phyloP scores from a whole-genome alignment of 495 filamentous ascomycete genomes.

The Penicillium egyptiacum region DNA sequence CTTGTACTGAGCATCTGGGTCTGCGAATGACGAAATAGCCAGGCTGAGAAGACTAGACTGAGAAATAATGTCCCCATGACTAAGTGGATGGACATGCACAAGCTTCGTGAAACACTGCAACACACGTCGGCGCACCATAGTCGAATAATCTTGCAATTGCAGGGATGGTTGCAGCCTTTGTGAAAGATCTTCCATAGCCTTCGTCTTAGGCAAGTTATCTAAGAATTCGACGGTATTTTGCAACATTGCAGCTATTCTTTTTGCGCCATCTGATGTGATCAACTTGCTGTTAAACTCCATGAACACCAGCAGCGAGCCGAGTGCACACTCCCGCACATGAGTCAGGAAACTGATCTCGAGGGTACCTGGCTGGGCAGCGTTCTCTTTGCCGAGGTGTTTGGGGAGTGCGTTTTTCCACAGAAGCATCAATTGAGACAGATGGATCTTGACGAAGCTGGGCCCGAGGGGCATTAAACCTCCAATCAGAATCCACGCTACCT shows the following conservation, averaged over 20 bases:
- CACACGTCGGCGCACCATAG: slow-evolving; percentile 91
- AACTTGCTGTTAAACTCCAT: slow-evolving; percentile 91
- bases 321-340: slow-evolving; percentile 92
- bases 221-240: slow-evolving; percentile 91
- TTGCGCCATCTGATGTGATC: slow-evolving; percentile 92
- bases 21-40: slow-evolving; percentile 87
- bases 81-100: slow-evolving; percentile 77
- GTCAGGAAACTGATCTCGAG: slow-evolving; percentile 90
- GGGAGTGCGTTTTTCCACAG: slow-evolving; percentile 98
- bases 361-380: slow-evolving; percentile 73
- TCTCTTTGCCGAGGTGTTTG: slow-evolving; percentile 88
- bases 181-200: slow-evolving; percentile 82
- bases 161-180: slow-evolving; percentile 83
- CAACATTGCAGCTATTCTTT: slow-evolving; percentile 87
- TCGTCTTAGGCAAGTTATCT: slow-evolving; percentile 76
- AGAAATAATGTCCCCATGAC: slow-evolving; percentile 76
- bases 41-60: slow-evolving; percentile 94
- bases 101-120: slow-evolving; percentile 93
- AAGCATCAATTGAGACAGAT: slow-evolving; percentile 90
- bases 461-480: slow-evolving; percentile 95
- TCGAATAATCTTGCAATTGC: slow-evolving; percentile 85
- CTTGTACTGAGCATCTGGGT: slow-evolving; percentile 82
- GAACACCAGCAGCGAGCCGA: slow-evolving; percentile 88
- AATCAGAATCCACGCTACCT: slow-evolving; percentile 97
- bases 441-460: slow-evolving; percentile 98